Percentiles rank a stretch among this genome's conserved stretches.
Conservation (phyloP, 352 stramenopile genomes). For the Phytophthora ramorum region DNA sequence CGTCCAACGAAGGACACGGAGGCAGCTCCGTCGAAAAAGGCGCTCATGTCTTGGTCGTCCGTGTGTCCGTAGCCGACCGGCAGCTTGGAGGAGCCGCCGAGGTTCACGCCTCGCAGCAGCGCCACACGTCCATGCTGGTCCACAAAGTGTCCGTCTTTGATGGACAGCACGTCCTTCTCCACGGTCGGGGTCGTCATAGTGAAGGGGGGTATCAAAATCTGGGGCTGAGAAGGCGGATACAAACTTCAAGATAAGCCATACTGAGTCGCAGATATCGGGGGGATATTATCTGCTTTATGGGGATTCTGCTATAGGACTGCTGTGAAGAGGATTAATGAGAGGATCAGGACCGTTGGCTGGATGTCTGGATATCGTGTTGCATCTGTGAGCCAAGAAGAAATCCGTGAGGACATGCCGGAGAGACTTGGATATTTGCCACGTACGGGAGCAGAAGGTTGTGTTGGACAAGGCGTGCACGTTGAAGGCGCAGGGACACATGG, state of each 20-base stretch:
- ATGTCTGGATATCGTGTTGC: not conserved
- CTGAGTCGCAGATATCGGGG: too few relatives aligned
- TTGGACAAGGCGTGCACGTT: conserved; percentile 64
- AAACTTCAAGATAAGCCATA: conserved; percentile 23
- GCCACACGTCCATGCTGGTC: conserved; percentile 57
- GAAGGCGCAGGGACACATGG: conserved; percentile 60
- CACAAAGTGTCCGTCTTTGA: conserved; percentile 60
- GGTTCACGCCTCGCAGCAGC: conserved; percentile 69
- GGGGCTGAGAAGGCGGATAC: not conserved
- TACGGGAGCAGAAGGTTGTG: conserved; percentile 69
- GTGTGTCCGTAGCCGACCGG: conserved; percentile 44
- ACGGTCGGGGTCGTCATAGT: conserved; percentile 1
- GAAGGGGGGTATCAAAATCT: not conserved
- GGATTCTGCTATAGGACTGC: too few relatives aligned
- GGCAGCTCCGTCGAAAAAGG: conserved; percentile 58
- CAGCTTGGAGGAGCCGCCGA: conserved; percentile 74
- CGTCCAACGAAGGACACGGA: conserved; percentile 70
- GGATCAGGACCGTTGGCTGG: too few relatives aligned
- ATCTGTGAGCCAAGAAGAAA: conserved; percentile 9
- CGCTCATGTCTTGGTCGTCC: conserved; percentile 30
- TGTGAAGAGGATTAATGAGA: too few relatives aligned
- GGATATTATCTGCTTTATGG: too few relatives aligned
- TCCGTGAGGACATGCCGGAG: not conserved
- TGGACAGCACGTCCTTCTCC: conserved; percentile 42
- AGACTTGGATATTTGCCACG: not conserved